Base-by-base conservation (phyloP, 208 protist species). In the Wallacemonas sp. region DNA sequence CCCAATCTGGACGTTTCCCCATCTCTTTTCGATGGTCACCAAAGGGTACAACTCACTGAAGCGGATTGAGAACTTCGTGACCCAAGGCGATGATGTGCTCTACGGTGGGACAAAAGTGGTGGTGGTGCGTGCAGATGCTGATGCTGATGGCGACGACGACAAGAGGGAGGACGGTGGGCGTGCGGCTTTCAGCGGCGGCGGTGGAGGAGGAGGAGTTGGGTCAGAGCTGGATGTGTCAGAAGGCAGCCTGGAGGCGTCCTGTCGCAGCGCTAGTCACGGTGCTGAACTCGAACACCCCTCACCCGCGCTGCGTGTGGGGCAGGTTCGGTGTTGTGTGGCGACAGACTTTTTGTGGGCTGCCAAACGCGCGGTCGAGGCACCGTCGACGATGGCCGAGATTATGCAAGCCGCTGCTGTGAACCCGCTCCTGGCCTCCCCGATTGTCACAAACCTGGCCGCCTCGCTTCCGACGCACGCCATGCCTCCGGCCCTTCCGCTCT, bases 61-160 rank as follows among this genome's bases (percentile, higher is more conserved):
- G 59, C 83, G 87, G 17, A 85, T 93, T 47, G 81, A 90, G 39
- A 46, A 27, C 31, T 93, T 77, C 63, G 42, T 93, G 53, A 68
- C 76, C 55, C 26, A 69, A 33, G 66, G 66, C 63, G 41, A 72
- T 38, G 22, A 24, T 47, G 42, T 36, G 17, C 69, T 68, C 53
- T 87, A 31, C 46, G 61, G 26, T 38, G 86, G 51, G 30, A 58
- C 51, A 19, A 31, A 58, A 33, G 51, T 58, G 4, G 51, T 58
- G 5, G 51, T 58, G 9, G 17, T 58, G n/a, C n/a, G 51, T 21
- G 51, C 15, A 5, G 30, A 27, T 38, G 30, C 11, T 22, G 30
- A 4, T 6, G n/a, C n/a, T n/a, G n/a, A n/a, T n/a, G n/a, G n/a
- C n/a, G n/a, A n/a, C n/a, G n/a, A n/a, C n/a, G n/a, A n/a, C n/a